These are phyloP conservation scores for Mortierella sp. DNA, from an alignment of 371 early-diverging fungal genomes.

Conservation along the genomic window DNA sequence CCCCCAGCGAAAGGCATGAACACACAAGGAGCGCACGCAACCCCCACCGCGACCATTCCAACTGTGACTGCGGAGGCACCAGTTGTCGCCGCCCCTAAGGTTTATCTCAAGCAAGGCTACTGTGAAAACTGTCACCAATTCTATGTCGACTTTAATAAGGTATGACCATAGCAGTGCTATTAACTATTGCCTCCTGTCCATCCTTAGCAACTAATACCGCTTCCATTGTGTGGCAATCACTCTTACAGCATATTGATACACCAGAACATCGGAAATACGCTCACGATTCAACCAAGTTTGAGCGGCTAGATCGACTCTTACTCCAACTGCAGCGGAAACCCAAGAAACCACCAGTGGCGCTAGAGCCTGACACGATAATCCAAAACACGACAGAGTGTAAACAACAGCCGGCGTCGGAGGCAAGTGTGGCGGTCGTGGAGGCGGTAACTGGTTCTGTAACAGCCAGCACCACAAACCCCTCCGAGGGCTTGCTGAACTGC, in stretches of 20 bases:
- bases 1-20: background rate
- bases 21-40: background rate
- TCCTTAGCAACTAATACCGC: background rate
- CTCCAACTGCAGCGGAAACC: conserved; percentile 30
- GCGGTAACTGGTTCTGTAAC: background rate
- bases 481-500: background rate
- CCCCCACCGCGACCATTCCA: background rate
- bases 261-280: conserved; percentile 36
- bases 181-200: background rate
- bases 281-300: conserved; percentile 35
- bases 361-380: background rate
- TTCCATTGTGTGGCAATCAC: background rate
- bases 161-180: background rate
- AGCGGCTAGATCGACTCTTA: conserved; percentile 29
- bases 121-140: conserved; percentile 41
- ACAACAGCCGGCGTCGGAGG: background rate
- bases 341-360: background rate
- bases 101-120: conserved; percentile 23
- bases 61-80: background rate
- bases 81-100: background rate
- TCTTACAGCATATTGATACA: conserved; percentile 33
- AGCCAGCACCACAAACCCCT: background rate
- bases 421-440: background rate
- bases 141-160: conserved; percentile 29
- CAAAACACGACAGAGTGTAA: background rate